Evolutionary conservation across 495 filamentous ascomycete genomes (phyloP).

Genomic region (Aspergillus bertholletiae): DNA sequence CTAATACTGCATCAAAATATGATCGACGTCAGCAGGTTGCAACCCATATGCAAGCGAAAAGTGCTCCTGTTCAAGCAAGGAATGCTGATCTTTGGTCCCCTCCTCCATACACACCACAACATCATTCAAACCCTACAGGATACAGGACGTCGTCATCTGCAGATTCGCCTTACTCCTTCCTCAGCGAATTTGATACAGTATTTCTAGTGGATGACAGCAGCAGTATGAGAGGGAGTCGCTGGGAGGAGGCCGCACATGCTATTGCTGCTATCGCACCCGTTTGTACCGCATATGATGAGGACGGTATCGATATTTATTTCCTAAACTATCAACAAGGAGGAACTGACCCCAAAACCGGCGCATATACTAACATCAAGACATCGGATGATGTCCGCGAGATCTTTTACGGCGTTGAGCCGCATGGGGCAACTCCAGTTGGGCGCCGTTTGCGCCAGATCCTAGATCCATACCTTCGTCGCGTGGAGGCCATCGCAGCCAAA

Average conservation of each 20-base stretch:
- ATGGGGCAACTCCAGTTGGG: constrained; percentile 73
- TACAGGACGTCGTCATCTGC: constrained; percentile 1
- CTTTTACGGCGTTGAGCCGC: constrained; percentile 62
- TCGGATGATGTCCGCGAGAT: constrained; percentile 55
- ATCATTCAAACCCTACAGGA: not conserved
- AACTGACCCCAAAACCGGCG: constrained; percentile 23
- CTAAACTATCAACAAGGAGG: constrained; percentile 59
- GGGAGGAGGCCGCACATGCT: constrained; percentile 71
- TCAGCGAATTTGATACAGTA: constrained; percentile 81
- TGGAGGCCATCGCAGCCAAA: constrained; percentile 36
- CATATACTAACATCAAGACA: constrained; percentile 56
- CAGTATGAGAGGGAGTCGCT: constrained; percentile 76
- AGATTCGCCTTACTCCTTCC: constrained; percentile 67
- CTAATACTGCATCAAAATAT: not conserved
- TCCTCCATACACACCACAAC: constrained; percentile 28
- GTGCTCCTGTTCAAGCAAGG: not conserved
- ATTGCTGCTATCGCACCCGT: constrained; percentile 78
- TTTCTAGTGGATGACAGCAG: constrained; percentile 93
- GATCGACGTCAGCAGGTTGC: not conserved
- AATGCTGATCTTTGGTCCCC: constrained; percentile 23
- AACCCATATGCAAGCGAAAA: not conserved
- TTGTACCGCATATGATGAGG: constrained; percentile 75
- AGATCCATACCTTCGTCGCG: constrained; percentile 58
- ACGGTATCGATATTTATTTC: constrained; percentile 96
- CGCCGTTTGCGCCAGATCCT: constrained; percentile 70